These are phyloP conservation scores for Salix dunnii DNA, from an alignment of 345 rosid genomes.

Conservation along the genomic window DNA sequence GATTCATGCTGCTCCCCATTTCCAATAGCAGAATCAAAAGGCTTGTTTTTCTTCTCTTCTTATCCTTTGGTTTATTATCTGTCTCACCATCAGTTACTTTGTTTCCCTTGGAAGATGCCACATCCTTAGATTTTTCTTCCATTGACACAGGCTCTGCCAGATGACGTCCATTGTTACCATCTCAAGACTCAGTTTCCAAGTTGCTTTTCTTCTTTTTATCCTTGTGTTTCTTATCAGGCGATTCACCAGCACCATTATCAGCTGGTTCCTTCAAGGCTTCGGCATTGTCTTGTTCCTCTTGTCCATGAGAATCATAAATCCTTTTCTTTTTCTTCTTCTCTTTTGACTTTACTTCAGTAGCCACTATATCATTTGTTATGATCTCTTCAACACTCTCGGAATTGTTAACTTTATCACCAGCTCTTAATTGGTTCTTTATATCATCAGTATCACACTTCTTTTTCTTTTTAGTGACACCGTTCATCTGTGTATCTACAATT, in stretches of 20 bases:
- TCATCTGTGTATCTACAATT: slow-evolving; percentile 16
- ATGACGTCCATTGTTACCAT: background rate
- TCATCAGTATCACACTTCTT: slow-evolving; percentile 16
- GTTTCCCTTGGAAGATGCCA: slow-evolving; percentile 4
- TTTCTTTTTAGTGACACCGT: slow-evolving; percentile 22
- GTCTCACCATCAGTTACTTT: slow-evolving; percentile 24
- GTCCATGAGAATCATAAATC: slow-evolving; percentile 13
- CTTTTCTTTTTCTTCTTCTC: slow-evolving; percentile 21
- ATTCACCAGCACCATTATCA: slow-evolving; percentile 5
- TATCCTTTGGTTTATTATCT: slow-evolving; percentile 38
- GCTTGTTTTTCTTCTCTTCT: slow-evolving; percentile 46
- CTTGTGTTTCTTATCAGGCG: slow-evolving; percentile 30
- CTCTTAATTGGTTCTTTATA: slow-evolving; percentile 7
- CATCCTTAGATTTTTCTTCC: slow-evolving; percentile 24
- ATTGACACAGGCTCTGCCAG: slow-evolving; percentile 6
- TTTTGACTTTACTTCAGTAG: slow-evolving; percentile 14
- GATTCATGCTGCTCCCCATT: slow-evolving; percentile 14
- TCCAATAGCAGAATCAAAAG: slow-evolving; percentile 10
- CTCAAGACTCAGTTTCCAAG: slow-evolving; percentile 19
- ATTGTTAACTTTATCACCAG: slow-evolving; percentile 10
- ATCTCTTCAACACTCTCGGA: background rate
- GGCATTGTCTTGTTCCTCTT: slow-evolving; percentile 3
- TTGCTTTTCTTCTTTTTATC: slow-evolving; percentile 42
- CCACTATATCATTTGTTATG: background rate
- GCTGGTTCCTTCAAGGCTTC: slow-evolving; percentile 16